Evolutionary conservation across 140 eudicot species (phyloP).

Genomic region (Anethum foeniculum): DNA sequence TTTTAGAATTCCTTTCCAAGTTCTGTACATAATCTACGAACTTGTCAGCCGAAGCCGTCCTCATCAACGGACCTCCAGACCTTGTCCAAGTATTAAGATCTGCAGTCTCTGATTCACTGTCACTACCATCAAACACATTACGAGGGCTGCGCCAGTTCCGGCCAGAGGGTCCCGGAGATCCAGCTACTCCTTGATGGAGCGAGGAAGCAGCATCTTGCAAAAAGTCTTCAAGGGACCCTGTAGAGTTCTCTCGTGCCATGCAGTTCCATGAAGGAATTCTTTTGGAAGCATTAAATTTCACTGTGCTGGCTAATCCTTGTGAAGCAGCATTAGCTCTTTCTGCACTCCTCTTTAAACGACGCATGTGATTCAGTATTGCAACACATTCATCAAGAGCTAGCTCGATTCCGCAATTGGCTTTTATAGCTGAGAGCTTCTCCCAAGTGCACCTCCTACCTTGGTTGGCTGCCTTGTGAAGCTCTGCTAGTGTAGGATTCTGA

Average conservation of each 20-base stretch:
- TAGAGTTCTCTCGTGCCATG: slow-evolving; percentile 85
- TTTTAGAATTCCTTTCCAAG: slow-evolving; percentile 41
- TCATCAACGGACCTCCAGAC: slow-evolving; percentile 86
- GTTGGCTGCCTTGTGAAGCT: slow-evolving; percentile 83
- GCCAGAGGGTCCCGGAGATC: slow-evolving; percentile 13
- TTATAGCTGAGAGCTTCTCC: slow-evolving; percentile 93
- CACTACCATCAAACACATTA: slow-evolving; percentile 49
- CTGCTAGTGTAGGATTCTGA: slow-evolving; percentile 75
- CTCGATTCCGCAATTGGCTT: slow-evolving; percentile 91
- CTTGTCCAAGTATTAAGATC: slow-evolving; percentile 69
- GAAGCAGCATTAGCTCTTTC: slow-evolving; percentile 84
- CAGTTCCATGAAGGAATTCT: slow-evolving; percentile 95
- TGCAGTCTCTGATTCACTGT: slow-evolving; percentile 56
- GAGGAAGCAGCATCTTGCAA: slow-evolving; percentile 51
- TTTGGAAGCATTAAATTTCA: slow-evolving; percentile 64
- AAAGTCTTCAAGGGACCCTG: slow-evolving; percentile 73
- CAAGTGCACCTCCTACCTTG: slow-evolving; percentile 95
- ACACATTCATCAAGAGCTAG: slow-evolving; percentile 89
- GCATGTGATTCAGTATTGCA: slow-evolving; percentile 79
- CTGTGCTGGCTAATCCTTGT: slow-evolving; percentile 33
- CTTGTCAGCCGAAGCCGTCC: slow-evolving; percentile 64
- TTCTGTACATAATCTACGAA: slow-evolving; percentile 62
- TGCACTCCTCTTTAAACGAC: slow-evolving; percentile 72
- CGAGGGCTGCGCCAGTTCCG: slow-evolving; percentile 33
- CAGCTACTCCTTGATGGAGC: slow-evolving; percentile 40